A percentile compares a stretch with the other conserved stretches of the same genome.
Evolutionary conservation across 805 yeast species (phyloP).

Genomic region (Wickerhamiella slavikovae): DNA sequence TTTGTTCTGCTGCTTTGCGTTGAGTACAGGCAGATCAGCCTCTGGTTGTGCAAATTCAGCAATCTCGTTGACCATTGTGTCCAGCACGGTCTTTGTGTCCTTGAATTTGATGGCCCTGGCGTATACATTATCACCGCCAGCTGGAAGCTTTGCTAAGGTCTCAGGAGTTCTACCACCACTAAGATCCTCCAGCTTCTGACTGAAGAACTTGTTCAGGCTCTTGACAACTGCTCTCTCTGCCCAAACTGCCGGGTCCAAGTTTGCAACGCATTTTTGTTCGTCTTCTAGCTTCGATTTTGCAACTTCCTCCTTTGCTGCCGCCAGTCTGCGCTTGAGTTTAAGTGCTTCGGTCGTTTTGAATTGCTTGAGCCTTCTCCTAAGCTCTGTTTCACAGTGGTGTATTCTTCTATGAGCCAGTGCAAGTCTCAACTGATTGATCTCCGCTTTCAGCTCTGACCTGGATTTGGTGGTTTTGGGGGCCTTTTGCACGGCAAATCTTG

Average conservation of each 20-base stretch:
- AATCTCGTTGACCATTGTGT: no score
- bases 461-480: slow-evolving; percentile 4
- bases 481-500: slow-evolving; percentile 13
- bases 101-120: no score
- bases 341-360: slow-evolving; percentile 16
- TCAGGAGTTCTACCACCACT: no score
- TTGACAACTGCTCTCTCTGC: no score
- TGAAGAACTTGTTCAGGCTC: background rate
- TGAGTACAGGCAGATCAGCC: no score
- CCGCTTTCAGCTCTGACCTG: slow-evolving; percentile 6
- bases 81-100: no score
- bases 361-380: slow-evolving; percentile 16
- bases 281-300: slow-evolving; percentile 3
- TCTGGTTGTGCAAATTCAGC: no score
- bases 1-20: background rate
- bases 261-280: slow-evolving; percentile 4
- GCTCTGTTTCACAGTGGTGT: slow-evolving; percentile 11
- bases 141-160: no score
- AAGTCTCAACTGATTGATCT: slow-evolving; percentile 10
- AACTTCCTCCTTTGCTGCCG: slow-evolving; percentile 1
- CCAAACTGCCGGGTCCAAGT: no score
- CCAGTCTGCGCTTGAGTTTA: slow-evolving; percentile 15
- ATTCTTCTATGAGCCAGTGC: slow-evolving; percentile 16
- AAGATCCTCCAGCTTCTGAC: no score
- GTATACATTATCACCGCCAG: no score